Evolutionary conservation across 352 stramenopile species (phyloP).

Genomic region (Pythium pectinolyticum): DNA sequence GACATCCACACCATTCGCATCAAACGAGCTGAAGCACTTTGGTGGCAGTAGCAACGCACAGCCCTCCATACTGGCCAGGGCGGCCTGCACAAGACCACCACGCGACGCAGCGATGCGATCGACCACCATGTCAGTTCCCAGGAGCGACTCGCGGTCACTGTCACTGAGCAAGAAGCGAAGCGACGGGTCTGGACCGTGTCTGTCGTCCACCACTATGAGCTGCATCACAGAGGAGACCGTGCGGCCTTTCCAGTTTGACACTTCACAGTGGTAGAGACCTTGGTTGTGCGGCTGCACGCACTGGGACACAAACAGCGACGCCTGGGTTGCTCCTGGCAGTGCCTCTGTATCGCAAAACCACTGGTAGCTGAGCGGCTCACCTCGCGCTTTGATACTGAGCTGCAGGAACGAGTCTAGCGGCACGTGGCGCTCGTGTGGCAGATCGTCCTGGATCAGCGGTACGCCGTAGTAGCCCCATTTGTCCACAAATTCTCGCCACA

Average conservation of each 20-base stretch:
- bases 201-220: slow-evolving; percentile 52
- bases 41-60: slow-evolving; percentile 52
- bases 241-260: slow-evolving; percentile 53
- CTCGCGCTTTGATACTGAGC: slow-evolving; percentile 49
- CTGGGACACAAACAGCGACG: slow-evolving; percentile 52
- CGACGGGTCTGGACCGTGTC: slow-evolving; percentile 37
- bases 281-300: slow-evolving; percentile 57
- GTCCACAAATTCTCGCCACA: slow-evolving; percentile 55
- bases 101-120: slow-evolving; percentile 37
- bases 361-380: slow-evolving; percentile 69
- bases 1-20: slow-evolving; percentile 42
- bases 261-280: slow-evolving; percentile 57
- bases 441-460: slow-evolving; percentile 50
- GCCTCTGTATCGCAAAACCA: slow-evolving; percentile 45
- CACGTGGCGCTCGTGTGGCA: slow-evolving; percentile 34
- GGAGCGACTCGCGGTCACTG: slow-evolving; percentile 7
- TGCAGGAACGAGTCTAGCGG: slow-evolving; percentile 55
- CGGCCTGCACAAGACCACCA: slow-evolving; percentile 37
- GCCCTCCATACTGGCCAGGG: slow-evolving; percentile 16
- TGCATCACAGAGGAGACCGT: slow-evolving; percentile 34
- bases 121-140: slow-evolving; percentile 15
- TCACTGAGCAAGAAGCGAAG: slow-evolving; percentile 43
- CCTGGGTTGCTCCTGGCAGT: slow-evolving; percentile 43
- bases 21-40: slow-evolving; percentile 45
- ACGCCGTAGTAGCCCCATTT: slow-evolving; percentile 67